A percentile compares a stretch with the other conserved stretches of the same genome.
Conservation (phyloP, 2,329 filamentous ascomycete species). For the Microsporum canis region DNA sequence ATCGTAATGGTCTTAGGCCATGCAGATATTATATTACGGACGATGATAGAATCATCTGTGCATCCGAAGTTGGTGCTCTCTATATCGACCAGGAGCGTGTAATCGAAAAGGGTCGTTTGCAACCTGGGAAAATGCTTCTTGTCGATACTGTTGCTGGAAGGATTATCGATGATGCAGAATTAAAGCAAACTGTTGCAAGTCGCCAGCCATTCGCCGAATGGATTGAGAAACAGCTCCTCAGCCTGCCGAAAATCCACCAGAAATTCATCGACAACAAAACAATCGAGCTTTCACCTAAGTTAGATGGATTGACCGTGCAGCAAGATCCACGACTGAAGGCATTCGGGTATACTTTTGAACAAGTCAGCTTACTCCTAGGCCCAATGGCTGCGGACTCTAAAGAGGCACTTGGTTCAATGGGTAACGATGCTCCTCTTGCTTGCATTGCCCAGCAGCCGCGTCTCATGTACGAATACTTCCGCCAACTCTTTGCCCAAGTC, state of each 20-base stretch:
- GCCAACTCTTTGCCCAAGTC: constrained; percentile 93
- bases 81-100: constrained; percentile 80
- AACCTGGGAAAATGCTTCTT: constrained; percentile 90
- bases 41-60: constrained; percentile 93
- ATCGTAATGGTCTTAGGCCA: constrained; percentile 87
- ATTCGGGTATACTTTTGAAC: constrained; percentile 91
- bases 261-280: constrained; percentile 38
- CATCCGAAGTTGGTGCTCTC: constrained; percentile 91
- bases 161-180: constrained; percentile 85
- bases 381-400: constrained; percentile 97
- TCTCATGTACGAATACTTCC: constrained; percentile 90
- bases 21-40: constrained; percentile 96
- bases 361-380: constrained; percentile 79
- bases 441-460: constrained; percentile 84
- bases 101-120: constrained; percentile 83
- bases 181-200: constrained; percentile 78
- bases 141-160: constrained; percentile 85
- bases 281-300: constrained; percentile 54
- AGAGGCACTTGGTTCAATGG: constrained; percentile 94
- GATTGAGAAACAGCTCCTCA: constrained; percentile 77
- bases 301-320: constrained; percentile 61
- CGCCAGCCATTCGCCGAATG: constrained; percentile 80
- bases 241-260: constrained; percentile 61
- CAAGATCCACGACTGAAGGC: constrained; percentile 74
- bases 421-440: constrained; percentile 86